These are phyloP conservation scores for Fusarium avenaceum DNA, from an alignment of 2,329 filamentous ascomycete species.

Conservation along the genomic window DNA sequence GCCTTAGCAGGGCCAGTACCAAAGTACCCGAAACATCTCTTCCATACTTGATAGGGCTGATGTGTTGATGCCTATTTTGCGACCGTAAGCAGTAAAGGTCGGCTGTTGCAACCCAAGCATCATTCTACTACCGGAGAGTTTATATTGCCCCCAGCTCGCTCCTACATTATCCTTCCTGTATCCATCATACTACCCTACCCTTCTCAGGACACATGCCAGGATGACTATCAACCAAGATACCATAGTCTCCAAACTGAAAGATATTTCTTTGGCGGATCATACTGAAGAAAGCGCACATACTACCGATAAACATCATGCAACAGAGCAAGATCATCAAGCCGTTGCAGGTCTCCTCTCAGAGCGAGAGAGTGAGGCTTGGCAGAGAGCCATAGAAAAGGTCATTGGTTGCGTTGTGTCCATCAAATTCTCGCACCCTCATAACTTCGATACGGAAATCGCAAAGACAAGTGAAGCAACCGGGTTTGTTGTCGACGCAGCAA, in stretches of 20 bases:
- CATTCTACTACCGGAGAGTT: too few species aligned
- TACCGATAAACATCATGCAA: background rate
- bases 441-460: slow-evolving; percentile 94
- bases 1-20: background rate
- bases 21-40: background rate
- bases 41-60: slow-evolving; percentile 8
- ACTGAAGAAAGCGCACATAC: background rate
- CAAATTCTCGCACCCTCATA: slow-evolving; percentile 96
- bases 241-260: slow-evolving; percentile 5
- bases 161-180: background rate
- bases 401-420: slow-evolving; percentile 98
- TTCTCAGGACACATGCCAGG: background rate
- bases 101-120: slow-evolving; percentile 1
- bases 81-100: slow-evolving; percentile 13
- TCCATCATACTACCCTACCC: background rate
- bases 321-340: background rate
- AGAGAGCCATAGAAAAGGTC: slow-evolving; percentile 92
- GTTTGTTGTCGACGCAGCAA: slow-evolving; percentile 29
- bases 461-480: slow-evolving; percentile 97
- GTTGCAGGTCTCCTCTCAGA: slow-evolving; percentile 27
- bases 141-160: background rate
- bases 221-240: slow-evolving; percentile 32
- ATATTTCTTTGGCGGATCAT: background rate
- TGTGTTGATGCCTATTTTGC: slow-evolving; percentile 2
- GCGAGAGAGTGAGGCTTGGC: slow-evolving; percentile 70